Base-by-base conservation (phyloP, 1,139 yeast genomes). In the Candida buenavistaensis region DNA sequence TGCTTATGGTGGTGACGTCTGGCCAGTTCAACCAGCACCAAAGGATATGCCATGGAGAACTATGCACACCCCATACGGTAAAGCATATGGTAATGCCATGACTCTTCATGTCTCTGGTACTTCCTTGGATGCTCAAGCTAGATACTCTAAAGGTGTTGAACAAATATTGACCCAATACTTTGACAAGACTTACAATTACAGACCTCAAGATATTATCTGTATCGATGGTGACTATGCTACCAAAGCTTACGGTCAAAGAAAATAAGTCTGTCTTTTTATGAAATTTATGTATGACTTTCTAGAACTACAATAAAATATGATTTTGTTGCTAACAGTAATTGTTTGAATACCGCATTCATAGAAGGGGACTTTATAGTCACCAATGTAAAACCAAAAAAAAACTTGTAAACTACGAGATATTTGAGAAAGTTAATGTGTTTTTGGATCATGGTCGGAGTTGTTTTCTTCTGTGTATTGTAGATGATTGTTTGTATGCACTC, bases 31-130 rank as follows among this genome's bases (percentile, higher is more conserved):
- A 63, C 95, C 94, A 27, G 87, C 94, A 23, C 87, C 88, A 45
- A 62, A 64, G 41, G 73, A 75, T 55, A 89, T 82, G 53, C 89
- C 90, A 44, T 85, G 94, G 94, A 72, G 89, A 68, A 43, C 67
- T 19, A 78, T 83, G 82, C 55, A 64, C 36, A 81, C 81, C 70
- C 64, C 72, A 46, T 75, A 68, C 47, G 86, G 86, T 38, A 83
- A 77, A 26, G 35, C 33, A 4, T 39, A 37, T 12, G 92, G 92
- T 47, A 85, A 85, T 52, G 92, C 92, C 41, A 82, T 85, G 92
- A 82, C 88, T 35, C 90, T 92, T 20, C 95, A 85, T 55, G 76
- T 81, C 44, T 78, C 87, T 37, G 95, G 95, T 43, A 80, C 92
- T 23, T 79, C 87, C 32, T 64, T 85, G 48, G 94, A 84, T 58